phyloP scores from a whole-genome alignment of 176 grass and related monocot species.

The Calamus simplicifolius region DNA sequence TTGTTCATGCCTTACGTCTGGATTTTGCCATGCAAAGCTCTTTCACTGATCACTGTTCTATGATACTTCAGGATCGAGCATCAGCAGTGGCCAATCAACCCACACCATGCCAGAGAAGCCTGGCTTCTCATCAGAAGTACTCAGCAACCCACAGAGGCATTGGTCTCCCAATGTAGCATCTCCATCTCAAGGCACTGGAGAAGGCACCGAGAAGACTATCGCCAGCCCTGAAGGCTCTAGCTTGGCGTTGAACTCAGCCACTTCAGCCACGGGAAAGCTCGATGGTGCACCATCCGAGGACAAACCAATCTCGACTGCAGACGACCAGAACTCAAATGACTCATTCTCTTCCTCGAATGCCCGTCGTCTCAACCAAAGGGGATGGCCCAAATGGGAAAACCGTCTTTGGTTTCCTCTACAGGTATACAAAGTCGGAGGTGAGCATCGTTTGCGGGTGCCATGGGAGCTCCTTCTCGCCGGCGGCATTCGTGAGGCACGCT shows the following conservation, averaged over 20 bases:
- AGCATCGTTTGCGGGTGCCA: background rate
- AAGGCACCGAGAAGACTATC: background rate
- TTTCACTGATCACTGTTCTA: background rate
- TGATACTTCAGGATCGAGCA: background rate
- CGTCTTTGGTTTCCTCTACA: background rate
- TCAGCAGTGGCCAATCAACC: constrained; percentile 1
- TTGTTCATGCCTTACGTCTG: no score
- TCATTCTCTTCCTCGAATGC: background rate
- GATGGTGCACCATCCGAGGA: background rate
- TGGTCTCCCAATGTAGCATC: no score
- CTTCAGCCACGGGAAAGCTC: background rate
- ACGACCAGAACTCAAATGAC: no score
- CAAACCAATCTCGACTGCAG: background rate
- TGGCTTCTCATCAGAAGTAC: no score
- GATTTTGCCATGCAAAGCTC: no score
- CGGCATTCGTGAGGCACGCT: background rate
- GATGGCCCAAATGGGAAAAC: background rate
- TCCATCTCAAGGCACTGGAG: no score
- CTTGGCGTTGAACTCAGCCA: background rate
- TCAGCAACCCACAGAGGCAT: no score
- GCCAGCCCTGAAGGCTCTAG: background rate
- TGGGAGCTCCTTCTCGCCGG: background rate
- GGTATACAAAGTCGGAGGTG: background rate
- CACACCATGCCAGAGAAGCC: no score
- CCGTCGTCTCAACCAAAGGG: constrained; percentile 9